These are phyloP conservation scores for Meripilus lineatus DNA, from an alignment of 1,284 basidiomycete genomes.

Conservation along the genomic window DNA sequence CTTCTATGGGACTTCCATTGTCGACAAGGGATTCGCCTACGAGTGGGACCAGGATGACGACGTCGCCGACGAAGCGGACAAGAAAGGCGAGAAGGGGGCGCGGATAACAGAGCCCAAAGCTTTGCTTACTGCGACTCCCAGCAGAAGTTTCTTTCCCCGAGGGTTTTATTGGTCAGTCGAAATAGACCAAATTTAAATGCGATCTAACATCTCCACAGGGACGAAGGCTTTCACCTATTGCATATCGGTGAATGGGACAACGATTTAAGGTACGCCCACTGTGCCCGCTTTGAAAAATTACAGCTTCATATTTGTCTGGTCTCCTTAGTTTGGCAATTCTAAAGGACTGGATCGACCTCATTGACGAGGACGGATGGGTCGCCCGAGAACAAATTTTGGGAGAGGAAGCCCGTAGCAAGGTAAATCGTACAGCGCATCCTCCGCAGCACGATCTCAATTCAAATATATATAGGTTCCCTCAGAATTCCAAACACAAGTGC, in stretches of 20 bases:
- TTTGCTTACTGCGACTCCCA: conserved; percentile 90
- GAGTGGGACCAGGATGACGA: conserved; percentile 87
- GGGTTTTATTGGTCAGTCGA: conserved; percentile 86
- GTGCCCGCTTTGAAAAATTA: not conserved
- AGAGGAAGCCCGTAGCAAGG: conserved; percentile 90
- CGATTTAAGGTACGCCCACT: conserved; percentile 63
- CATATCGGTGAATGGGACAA: conserved; percentile 92
- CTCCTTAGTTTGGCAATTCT: conserved; percentile 74
- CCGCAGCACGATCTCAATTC: conserved; percentile 3
- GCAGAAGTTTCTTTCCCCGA: conserved; percentile 92
- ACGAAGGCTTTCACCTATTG: conserved; percentile 92
- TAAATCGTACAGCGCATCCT: conserved; percentile 21
- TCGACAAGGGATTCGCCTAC: conserved; percentile 79
- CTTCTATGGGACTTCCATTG: conserved; percentile 88
- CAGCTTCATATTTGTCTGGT: not conserved
- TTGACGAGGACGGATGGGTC: conserved; percentile 94
- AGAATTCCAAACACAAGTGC: conserved; percentile 91
- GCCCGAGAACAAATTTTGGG: conserved; percentile 93
- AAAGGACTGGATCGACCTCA: conserved; percentile 83
- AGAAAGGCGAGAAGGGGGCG: conserved; percentile 47
- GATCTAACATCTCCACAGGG: conserved; percentile 44
- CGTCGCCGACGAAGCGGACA: conserved; percentile 35
- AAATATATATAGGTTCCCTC: conserved; percentile 59
- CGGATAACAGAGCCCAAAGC: conserved; percentile 68
- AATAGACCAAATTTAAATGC: conserved; percentile 4